These are phyloP conservation scores for Sporothrix pseudoabietina DNA, from an alignment of 2,329 filamentous ascomycete species.

Conservation along the genomic window DNA sequence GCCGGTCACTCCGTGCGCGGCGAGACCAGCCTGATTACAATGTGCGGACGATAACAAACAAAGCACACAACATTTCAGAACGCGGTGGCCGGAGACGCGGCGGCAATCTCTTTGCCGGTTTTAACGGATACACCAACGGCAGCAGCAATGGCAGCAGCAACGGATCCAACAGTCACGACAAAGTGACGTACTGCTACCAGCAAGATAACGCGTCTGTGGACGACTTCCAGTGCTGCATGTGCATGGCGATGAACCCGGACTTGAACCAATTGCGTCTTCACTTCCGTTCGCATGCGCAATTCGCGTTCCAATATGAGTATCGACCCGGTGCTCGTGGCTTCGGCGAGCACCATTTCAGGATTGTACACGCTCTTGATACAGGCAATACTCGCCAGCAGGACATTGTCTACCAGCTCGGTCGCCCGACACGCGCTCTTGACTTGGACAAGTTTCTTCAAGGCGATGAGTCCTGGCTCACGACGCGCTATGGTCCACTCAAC, in stretches of 20 bases:
- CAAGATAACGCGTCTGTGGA: conserved; percentile 52
- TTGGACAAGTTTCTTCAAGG: conserved; percentile 49
- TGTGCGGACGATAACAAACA: conserved; percentile 60
- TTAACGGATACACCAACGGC: conserved; percentile 39
- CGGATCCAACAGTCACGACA: conserved; percentile 43
- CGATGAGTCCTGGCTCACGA: conserved; percentile 51
- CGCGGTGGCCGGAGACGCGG: conserved; percentile 39
- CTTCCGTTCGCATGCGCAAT: conserved; percentile 52
- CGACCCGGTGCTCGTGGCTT: conserved; percentile 35
- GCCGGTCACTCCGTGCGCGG: conserved; percentile 53
- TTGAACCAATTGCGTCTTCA: conserved; percentile 54
- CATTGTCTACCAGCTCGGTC: conserved; percentile 49
- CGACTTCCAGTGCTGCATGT: conserved; percentile 55
- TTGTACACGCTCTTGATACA: conserved; percentile 40
- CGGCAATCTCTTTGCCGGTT: not conserved
- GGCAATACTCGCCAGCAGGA: conserved; percentile 35
- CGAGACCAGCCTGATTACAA: conserved; percentile 59
- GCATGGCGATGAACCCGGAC: conserved; percentile 51
- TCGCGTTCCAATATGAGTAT: conserved; percentile 47
- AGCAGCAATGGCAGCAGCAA: conserved; percentile 31
- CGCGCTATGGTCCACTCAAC: conserved; percentile 47
- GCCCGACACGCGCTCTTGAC: conserved; percentile 49
- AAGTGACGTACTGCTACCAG: conserved; percentile 51
- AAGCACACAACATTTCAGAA: conserved; percentile 55
- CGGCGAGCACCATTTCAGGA: conserved; percentile 44